Conservation (phyloP, 2,329 filamentous ascomycete genomes). For the Fusarium sp. region DNA sequence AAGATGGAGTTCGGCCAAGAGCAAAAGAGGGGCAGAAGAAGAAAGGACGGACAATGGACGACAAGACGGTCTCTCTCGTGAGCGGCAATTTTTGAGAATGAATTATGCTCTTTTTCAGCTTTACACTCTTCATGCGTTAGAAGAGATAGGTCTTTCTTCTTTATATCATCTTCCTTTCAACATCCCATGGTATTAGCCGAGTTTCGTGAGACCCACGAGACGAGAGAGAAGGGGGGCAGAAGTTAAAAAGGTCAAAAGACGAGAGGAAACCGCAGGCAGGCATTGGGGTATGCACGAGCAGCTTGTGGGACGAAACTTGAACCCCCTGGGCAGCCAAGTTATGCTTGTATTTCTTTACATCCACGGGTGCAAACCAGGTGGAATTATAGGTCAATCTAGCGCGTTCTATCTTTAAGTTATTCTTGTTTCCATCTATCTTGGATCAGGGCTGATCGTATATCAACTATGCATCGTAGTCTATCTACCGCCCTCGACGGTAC, state of each 20-base stretch:
- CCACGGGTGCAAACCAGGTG: conserved; percentile 18
- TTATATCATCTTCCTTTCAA: background rate
- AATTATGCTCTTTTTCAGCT: conserved; percentile 2
- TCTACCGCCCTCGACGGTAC: conserved; percentile 11
- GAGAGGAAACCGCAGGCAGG: conserved; percentile 6
- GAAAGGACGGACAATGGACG: conserved; percentile 1
- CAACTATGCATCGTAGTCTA: background rate
- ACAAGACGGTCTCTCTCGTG: conserved; percentile 7
- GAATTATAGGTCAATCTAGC: conserved; percentile 20
- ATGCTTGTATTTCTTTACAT: conserved; percentile 29
- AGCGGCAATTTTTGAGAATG: conserved; percentile 7
- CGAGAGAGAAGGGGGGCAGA: background rate
- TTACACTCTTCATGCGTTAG: conserved; percentile 7
- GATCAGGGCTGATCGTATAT: background rate
- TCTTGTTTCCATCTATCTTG: background rate
- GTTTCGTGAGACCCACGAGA: conserved; percentile 7
- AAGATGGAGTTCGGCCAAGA: conserved; percentile 21
- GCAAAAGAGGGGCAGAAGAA: conserved; percentile 22
- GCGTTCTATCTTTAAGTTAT: conserved; percentile 18
- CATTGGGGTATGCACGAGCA: background rate
- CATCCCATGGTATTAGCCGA: conserved; percentile 9
- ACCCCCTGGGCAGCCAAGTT: conserved; percentile 4
- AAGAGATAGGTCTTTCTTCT: conserved; percentile 2
- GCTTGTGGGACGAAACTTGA: conserved; percentile 23
- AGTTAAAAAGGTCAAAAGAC: conserved; percentile 12